Evolutionary conservation across 192 early-diverging fungal genomes (phyloP).

Genomic region (Gonapodya sp.): DNA sequence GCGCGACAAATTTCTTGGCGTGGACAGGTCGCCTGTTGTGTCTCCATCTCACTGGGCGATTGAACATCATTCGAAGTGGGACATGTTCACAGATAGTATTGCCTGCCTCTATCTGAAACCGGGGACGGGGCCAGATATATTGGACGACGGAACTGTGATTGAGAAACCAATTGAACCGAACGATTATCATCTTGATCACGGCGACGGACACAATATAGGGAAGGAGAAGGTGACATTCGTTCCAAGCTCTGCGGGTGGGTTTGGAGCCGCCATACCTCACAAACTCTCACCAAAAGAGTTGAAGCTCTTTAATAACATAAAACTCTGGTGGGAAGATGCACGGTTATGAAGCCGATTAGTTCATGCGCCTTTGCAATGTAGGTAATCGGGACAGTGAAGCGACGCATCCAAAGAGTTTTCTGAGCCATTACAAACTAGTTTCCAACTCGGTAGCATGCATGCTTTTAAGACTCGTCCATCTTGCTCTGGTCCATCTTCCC

Average conservation of each 20-base stretch:
- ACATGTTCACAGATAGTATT: not conserved
- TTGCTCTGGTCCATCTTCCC: not conserved
- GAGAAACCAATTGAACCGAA: not conserved
- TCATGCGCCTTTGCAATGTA: no score
- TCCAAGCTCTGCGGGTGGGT: not conserved
- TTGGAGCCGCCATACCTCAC: not conserved
- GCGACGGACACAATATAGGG: not conserved
- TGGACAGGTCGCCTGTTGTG: not conserved
- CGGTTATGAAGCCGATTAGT: not conserved
- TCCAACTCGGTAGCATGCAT: no score
- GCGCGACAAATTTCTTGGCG: constrained; percentile 8
- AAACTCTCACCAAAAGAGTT: not conserved
- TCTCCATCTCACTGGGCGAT: not conserved
- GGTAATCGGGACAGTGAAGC: no score
- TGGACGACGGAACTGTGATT: not conserved
- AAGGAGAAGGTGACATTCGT: not conserved
- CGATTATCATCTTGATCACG: not conserved
- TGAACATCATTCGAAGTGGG: constrained; percentile 7
- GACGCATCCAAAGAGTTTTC: no score
- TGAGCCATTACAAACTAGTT: no score
- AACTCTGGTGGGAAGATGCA: not conserved
- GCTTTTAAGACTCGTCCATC: not conserved
- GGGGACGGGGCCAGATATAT: not conserved
- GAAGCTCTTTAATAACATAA: not conserved
- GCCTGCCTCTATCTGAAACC: constrained; percentile 4